Percentiles rank a stretch among this genome's conserved stretches.
These are phyloP conservation scores for Fusarium decemcellulare DNA, from an alignment of 2,329 filamentous ascomycete genomes.

Conservation along the genomic window DNA sequence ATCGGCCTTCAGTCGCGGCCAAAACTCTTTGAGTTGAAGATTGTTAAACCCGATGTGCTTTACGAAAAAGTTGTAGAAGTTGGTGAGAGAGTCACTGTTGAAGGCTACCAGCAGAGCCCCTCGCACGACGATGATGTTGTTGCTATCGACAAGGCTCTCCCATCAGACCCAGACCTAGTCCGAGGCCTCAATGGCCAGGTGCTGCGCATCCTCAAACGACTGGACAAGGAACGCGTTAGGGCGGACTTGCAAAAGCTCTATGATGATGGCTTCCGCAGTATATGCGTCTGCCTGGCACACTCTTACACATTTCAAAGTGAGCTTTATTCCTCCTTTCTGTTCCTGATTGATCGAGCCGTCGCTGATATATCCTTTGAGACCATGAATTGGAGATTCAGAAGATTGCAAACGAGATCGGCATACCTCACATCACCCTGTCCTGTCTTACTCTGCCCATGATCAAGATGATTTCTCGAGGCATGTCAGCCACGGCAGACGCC, in stretches of 20 bases:
- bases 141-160: background rate
- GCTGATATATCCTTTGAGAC: background rate
- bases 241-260: too few species aligned
- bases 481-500: constrained; percentile 57
- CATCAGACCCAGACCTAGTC: background rate
- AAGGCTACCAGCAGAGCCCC: too few species aligned
- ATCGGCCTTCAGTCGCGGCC: background rate
- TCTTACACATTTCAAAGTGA: too few species aligned
- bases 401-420: background rate
- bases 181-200: too few species aligned
- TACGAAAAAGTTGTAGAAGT: background rate
- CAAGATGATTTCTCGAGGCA: constrained; percentile 57
- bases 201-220: too few species aligned
- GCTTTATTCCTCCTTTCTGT: too few species aligned
- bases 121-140: too few species aligned
- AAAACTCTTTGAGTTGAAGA: background rate
- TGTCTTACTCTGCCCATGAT: constrained; percentile 51
- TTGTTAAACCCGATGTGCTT: background rate
- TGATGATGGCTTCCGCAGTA: too few species aligned
- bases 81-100: background rate
- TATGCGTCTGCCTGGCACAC: too few species aligned
- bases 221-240: too few species aligned
- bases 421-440: background rate
- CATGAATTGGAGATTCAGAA: background rate
- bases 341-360: background rate